Evolutionary conservation across 495 filamentous ascomycete species (phyloP).

Genomic region (Copromyces sp.): DNA sequence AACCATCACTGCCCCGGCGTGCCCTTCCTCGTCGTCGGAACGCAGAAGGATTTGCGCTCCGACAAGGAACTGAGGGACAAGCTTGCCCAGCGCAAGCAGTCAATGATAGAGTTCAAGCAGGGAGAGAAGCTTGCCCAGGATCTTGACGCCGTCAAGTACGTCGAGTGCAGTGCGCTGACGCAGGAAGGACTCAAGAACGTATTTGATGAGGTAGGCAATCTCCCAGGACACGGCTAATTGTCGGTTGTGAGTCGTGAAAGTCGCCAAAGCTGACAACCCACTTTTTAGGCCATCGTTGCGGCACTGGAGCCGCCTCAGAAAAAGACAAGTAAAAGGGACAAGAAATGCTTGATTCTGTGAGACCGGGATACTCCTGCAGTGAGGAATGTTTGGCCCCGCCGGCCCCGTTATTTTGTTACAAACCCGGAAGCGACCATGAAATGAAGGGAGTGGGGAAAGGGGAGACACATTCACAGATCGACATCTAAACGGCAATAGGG

Average conservation of each 20-base stretch:
- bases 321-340: conserved; percentile 45
- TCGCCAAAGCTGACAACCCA: neutral
- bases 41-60: conserved; percentile 91
- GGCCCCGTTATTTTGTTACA: conserved; percentile 2
- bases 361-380: conserved; percentile 5
- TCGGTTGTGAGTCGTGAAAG: neutral
- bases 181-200: conserved; percentile 99
- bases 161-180: conserved; percentile 94
- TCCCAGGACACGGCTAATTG: neutral
- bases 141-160: conserved; percentile 91
- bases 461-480: conserved; percentile 9
- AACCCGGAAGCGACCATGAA: neutral
- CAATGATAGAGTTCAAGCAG: conserved; percentile 49
- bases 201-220: conserved; percentile 80
- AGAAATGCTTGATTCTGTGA: conserved; percentile 45
- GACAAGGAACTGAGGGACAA: conserved; percentile 84
- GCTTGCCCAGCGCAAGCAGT: conserved; percentile 65
- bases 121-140: conserved; percentile 96
- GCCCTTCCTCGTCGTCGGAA: conserved; percentile 95
- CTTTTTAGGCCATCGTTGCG: conserved; percentile 70
- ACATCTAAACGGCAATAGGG: neutral
- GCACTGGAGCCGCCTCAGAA: conserved; percentile 74
- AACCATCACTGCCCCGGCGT: conserved; percentile 98
- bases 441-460: neutral
- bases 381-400: neutral